Conservation (phyloP, 2,329 filamentous ascomycete genomes). For the Achaetomium macrosporum region DNA sequence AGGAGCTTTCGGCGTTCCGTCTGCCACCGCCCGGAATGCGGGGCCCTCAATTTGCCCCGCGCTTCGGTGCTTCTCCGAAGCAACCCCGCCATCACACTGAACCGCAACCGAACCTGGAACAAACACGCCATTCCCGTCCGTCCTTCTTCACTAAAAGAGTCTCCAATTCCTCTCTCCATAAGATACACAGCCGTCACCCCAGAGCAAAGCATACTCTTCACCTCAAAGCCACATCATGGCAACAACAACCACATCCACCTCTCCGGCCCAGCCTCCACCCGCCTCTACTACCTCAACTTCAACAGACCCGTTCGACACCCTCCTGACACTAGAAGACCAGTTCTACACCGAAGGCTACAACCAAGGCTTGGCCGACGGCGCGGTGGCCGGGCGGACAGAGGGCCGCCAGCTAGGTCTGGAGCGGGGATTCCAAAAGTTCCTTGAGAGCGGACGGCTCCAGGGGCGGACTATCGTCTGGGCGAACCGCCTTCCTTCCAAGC, state of each 20-base stretch:
- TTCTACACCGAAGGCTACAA: slow-evolving; percentile 82
- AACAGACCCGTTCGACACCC: slow-evolving; percentile 49
- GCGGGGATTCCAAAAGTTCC: slow-evolving; percentile 89
- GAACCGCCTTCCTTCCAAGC: slow-evolving; percentile 42
- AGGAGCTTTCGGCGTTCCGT: not conserved
- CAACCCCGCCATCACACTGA: slow-evolving; percentile 10
- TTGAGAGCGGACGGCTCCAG: slow-evolving; percentile 71
- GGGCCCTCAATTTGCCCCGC: slow-evolving; percentile 16
- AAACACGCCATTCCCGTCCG: too few species aligned
- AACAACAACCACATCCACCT: slow-evolving; percentile 17
- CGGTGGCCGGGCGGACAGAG: slow-evolving; percentile 73
- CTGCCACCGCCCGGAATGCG: slow-evolving; percentile 9
- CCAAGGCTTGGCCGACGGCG: slow-evolving; percentile 69
- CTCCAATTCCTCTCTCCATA: not conserved
- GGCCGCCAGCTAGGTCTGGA: slow-evolving; percentile 86
- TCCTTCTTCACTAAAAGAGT: too few species aligned
- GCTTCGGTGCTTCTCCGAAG: not conserved
- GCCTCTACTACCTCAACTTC: slow-evolving; percentile 11
- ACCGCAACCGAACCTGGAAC: not conserved
- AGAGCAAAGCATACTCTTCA: not conserved
- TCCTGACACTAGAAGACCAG: slow-evolving; percentile 55
- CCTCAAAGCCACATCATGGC: slow-evolving; percentile 6
- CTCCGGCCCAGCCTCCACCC: too few species aligned
- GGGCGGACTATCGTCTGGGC: slow-evolving; percentile 80
- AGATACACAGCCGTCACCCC: not conserved